These are phyloP conservation scores for Dictyostelium firmibasis DNA, from an alignment of 78 protist genomes.

Conservation along the genomic window DNA sequence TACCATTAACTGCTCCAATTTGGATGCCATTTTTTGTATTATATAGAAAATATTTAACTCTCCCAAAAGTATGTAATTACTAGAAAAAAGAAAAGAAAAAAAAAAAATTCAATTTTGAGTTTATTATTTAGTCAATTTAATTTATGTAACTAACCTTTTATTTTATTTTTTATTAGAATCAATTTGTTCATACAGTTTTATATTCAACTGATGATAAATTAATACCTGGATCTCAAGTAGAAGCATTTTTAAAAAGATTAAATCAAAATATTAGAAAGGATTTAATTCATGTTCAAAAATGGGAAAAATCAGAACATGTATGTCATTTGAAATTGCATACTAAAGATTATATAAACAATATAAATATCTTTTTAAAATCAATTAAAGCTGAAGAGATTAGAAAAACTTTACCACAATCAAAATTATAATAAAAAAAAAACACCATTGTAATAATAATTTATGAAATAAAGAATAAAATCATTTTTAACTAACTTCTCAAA, in stretches of 20 bases:
- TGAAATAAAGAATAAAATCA: no score
- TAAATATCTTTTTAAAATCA: neutral
- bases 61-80: slow-evolving; percentile 21
- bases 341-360: slow-evolving; percentile 15
- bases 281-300: neutral
- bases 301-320: slow-evolving; percentile 37
- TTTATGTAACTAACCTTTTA: neutral
- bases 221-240: slow-evolving; percentile 28
- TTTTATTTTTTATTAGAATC: slow-evolving; percentile 11
- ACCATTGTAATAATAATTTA: no score
- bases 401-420: neutral
- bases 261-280: neutral
- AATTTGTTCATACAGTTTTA: slow-evolving; percentile 18
- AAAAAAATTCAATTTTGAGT: no score
- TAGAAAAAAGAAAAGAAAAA: no score
- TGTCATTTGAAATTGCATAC: slow-evolving; percentile 8
- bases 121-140: no score
- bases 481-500: no score
- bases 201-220: slow-evolving; percentile 37
- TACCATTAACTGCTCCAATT: neutral
- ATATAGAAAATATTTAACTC: slow-evolving; percentile 14
- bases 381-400: neutral
- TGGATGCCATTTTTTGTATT: neutral
- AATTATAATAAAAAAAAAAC: neutral
- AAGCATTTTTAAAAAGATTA: neutral